Conservation (phyloP, 257 asterid species). For the Penstemon eatonii region DNA sequence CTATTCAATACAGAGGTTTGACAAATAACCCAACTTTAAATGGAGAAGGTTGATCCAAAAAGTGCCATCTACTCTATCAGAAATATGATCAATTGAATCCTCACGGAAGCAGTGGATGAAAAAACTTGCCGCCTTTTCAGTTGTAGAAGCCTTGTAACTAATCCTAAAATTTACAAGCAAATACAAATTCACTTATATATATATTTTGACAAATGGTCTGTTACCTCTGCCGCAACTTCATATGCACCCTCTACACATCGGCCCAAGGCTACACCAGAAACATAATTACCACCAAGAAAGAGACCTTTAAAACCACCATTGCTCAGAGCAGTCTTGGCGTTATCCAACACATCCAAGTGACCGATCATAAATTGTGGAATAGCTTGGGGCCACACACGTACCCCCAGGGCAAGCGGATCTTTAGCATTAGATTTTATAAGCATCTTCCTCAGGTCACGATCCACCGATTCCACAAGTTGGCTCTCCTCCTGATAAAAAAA, state of each 20-base stretch:
- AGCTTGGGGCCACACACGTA: conserved; percentile 89
- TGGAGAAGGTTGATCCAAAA: neutral
- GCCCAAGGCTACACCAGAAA: conserved; percentile 91
- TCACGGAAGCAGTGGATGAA: neutral
- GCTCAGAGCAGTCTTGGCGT: conserved; percentile 62
- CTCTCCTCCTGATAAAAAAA: conserved; percentile 60
- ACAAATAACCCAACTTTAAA: conserved; percentile 21
- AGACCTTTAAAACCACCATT: conserved; percentile 63
- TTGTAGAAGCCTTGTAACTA: conserved; percentile 21
- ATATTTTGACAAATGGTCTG: conserved; percentile 56
- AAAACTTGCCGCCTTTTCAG: neutral
- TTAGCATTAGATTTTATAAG: conserved; percentile 63
- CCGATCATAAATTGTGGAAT: conserved; percentile 94
- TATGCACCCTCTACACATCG: conserved; percentile 93
- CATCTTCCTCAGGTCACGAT: conserved; percentile 94
- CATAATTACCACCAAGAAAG: conserved; percentile 89
- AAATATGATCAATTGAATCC: neutral
- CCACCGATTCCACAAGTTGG: conserved; percentile 87
- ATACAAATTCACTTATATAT: conserved; percentile 37
- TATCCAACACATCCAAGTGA: conserved; percentile 68
- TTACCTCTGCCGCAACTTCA: conserved; percentile 74
- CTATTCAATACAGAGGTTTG: no score
- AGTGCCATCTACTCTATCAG: neutral
- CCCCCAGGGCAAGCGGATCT: conserved; percentile 73
- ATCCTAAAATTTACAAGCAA: conserved; percentile 19